Conservation (phyloP, 257 asterid genomes). For the Fraxinus anomala region DNA sequence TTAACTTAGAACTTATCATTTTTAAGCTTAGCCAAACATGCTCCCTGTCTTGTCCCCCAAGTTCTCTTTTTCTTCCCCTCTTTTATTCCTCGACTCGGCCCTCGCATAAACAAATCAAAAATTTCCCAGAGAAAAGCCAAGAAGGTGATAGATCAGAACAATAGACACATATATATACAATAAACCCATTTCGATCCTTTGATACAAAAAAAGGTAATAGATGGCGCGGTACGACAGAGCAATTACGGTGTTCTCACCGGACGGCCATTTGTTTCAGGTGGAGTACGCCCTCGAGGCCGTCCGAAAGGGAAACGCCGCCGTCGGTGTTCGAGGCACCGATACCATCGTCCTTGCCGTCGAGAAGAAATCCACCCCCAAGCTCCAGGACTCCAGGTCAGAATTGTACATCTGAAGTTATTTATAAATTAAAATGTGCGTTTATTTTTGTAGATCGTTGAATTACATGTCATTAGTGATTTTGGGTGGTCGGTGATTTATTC, state of each 20-base stretch:
- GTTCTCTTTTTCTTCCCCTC: constrained; percentile 6
- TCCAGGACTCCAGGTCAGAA: constrained; percentile 80
- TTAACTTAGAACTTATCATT: too few relatives aligned
- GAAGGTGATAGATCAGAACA: background rate
- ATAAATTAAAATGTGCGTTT: background rate
- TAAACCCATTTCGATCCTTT: background rate
- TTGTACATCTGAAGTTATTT: background rate
- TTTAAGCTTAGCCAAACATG: background rate
- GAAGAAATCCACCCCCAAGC: constrained; percentile 92
- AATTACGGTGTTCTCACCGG: constrained; percentile 94
- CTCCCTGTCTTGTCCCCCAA: constrained; percentile 39
- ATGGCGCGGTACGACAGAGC: constrained; percentile 98
- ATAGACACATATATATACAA: background rate
- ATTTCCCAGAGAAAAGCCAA: background rate
- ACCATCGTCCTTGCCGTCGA: constrained; percentile 90
- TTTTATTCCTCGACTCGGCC: background rate
- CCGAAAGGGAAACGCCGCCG: constrained; percentile 95
- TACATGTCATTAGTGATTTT: background rate
- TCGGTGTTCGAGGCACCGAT: constrained; percentile 89
- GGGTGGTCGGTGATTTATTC: background rate
- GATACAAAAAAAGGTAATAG: constrained; percentile 15
- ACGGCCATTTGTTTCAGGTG: constrained; percentile 92
- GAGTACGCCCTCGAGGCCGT: constrained; percentile 98
- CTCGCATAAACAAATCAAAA: background rate
- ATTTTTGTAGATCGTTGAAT: constrained; percentile 10